phyloP scores from a whole-genome alignment of 371 early-diverging fungal species.

The Amoeboaphelidium occidentale region DNA sequence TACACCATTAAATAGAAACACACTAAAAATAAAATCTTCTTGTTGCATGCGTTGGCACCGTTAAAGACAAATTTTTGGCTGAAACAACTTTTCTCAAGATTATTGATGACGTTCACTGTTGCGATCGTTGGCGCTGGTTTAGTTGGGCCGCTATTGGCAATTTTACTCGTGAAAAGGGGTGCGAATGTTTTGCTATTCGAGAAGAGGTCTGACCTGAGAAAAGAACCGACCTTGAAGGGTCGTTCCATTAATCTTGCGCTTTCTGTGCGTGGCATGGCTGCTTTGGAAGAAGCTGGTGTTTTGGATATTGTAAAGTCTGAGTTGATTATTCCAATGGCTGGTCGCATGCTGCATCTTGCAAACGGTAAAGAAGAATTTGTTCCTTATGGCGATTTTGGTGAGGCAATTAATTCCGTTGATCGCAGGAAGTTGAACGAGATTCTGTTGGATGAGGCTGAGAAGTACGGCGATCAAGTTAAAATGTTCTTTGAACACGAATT shows the following conservation, averaged over 20 bases:
- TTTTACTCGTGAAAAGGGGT: conserved; percentile 64
- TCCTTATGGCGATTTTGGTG: conserved; percentile 59
- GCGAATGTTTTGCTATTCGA: conserved; percentile 28
- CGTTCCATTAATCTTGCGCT: conserved; percentile 85
- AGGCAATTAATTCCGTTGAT: conserved; percentile 87
- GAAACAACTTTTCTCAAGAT: too few species aligned
- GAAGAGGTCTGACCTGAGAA: conserved; percentile 13
- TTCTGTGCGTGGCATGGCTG: conserved; percentile 62
- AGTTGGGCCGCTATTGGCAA: conserved; percentile 65
- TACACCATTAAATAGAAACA: too few species aligned
- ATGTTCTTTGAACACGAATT: conserved; percentile 39
- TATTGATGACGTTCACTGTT: conserved; percentile 6
- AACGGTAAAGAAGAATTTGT: conserved; percentile 34
- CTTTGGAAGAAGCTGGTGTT: conserved; percentile 43
- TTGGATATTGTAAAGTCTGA: conserved; percentile 19
- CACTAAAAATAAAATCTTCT: too few species aligned
- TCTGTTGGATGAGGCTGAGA: conserved; percentile 40
- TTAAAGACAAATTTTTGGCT: too few species aligned
- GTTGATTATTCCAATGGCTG: conserved; percentile 67
- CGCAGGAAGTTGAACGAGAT: conserved; percentile 52
- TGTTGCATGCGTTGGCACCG: too few species aligned
- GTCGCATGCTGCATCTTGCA: conserved; percentile 65
- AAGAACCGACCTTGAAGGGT: conserved; percentile 15
- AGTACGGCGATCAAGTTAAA: conserved; percentile 24
- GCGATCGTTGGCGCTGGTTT: conserved; percentile 72